Conservation (phyloP, 2,329 filamentous ascomycete genomes). For the Sclerotinia trifoliorum region DNA sequence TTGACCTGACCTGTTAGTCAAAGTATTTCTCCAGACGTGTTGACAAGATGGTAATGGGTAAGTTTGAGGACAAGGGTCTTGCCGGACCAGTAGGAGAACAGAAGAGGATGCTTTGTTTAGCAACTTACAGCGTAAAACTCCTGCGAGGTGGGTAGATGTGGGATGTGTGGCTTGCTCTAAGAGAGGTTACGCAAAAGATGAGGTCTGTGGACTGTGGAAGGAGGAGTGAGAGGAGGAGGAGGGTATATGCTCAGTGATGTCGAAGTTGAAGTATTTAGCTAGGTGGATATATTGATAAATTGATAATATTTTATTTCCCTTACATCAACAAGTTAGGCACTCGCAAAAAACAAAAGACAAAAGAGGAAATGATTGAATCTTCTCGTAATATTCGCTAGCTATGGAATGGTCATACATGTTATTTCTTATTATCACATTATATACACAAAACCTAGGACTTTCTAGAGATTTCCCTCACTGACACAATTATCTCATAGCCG, state of each 20-base stretch:
- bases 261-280: background rate
- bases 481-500: conserved; percentile 14
- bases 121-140: background rate
- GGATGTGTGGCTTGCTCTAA: too few relatives aligned
- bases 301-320: background rate
- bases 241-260: background rate
- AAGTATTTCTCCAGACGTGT: background rate
- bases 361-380: too few relatives aligned
- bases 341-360: too few relatives aligned
- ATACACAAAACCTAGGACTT: background rate
- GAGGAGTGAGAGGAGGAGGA: too few relatives aligned
- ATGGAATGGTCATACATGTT: background rate
- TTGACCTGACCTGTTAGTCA: background rate
- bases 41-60: background rate
- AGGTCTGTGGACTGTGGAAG: too few relatives aligned
- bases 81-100: conserved; percentile 7
- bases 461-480: conserved; percentile 5
- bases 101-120: conserved; percentile 1
- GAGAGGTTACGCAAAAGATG: too few relatives aligned
- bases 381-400: background rate
- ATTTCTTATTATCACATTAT: background rate
- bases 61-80: conserved; percentile 2
- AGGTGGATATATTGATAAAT: too few relatives aligned
- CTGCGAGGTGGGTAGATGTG: background rate
- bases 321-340: background rate